These are phyloP conservation scores for Lactarius deliciosus DNA, from an alignment of 768 basidiomycete species.

Conservation along the genomic window DNA sequence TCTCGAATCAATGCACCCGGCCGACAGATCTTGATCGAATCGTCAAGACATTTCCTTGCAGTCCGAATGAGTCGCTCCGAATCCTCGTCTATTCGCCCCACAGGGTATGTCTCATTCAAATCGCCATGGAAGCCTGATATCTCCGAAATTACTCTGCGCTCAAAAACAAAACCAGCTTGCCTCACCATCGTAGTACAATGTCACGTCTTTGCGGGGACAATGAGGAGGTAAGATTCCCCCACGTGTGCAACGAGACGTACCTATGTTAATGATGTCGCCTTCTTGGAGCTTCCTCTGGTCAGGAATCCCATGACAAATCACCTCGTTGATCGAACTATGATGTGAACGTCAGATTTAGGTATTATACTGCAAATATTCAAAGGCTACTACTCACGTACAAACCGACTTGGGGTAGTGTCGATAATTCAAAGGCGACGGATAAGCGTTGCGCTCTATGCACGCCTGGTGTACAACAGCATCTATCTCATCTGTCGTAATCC, in stretches of 20 bases:
- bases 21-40: constrained; percentile 89
- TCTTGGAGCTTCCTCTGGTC: constrained; percentile 80
- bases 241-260: constrained; percentile 40
- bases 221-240: constrained; percentile 16
- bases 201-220: constrained; percentile 55
- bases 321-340: constrained; percentile 85
- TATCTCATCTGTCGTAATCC: constrained; percentile 93
- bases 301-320: constrained; percentile 96
- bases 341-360: not conserved
- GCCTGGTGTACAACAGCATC: constrained; percentile 94
- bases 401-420: constrained; percentile 91
- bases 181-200: constrained; percentile 74
- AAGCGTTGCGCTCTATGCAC: constrained; percentile 84
- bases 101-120: constrained; percentile 90
- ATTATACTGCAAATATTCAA: constrained; percentile 11
- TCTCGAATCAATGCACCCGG: constrained; percentile 90
- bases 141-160: constrained; percentile 3
- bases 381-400: constrained; percentile 78
- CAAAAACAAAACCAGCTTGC: constrained; percentile 13
- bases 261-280: constrained; percentile 96
- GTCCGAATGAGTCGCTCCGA: constrained; percentile 79
- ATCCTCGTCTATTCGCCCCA: constrained; percentile 81
- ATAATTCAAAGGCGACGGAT: constrained; percentile 94
- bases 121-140: constrained; percentile 83
- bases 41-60: constrained; percentile 81